Conservation (phyloP, 2,329 filamentous ascomycete genomes). For the Ceratocystis colombiana region DNA sequence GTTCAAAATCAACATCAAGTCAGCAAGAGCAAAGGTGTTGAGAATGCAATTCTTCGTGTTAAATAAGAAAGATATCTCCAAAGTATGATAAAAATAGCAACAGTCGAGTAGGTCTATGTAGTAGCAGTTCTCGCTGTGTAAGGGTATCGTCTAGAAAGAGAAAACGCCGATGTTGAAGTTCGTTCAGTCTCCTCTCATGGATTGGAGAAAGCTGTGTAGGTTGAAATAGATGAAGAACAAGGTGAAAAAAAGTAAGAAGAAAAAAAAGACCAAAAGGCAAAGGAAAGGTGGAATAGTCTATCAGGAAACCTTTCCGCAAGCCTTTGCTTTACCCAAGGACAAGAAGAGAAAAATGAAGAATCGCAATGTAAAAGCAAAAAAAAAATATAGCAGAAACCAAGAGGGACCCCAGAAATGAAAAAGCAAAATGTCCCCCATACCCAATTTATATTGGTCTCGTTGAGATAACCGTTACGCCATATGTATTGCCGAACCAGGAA, state of each 20-base stretch:
- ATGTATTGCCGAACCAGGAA: not conserved
- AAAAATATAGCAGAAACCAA: slow-evolving; percentile 19
- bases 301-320: not conserved
- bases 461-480: slow-evolving; percentile 39
- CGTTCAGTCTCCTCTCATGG: slow-evolving; percentile 36
- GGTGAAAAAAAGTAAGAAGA: not conserved
- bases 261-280: slow-evolving; percentile 8
- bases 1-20: not conserved
- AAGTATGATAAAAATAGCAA: slow-evolving; percentile 14
- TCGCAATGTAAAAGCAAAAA: slow-evolving; percentile 30
- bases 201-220: slow-evolving; percentile 20
- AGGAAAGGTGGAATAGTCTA: slow-evolving; percentile 13
- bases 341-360: slow-evolving; percentile 29
- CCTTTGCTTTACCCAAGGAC: slow-evolving; percentile 21
- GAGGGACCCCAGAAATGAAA: slow-evolving; percentile 22
- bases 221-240: slow-evolving; percentile 15
- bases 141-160: slow-evolving; percentile 35
- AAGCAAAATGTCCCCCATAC: slow-evolving; percentile 18
- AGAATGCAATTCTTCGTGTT: slow-evolving; percentile 14
- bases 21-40: not conserved
- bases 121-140: slow-evolving; percentile 7
- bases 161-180: slow-evolving; percentile 41
- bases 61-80: slow-evolving; percentile 15
- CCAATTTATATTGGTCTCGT: slow-evolving; percentile 34
- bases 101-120: slow-evolving; percentile 10